A percentile compares a stretch with the other conserved stretches of the same genome.
These are phyloP conservation scores for Bruguiera parviflora DNA, from an alignment of 345 rosid species.

Conservation along the genomic window DNA sequence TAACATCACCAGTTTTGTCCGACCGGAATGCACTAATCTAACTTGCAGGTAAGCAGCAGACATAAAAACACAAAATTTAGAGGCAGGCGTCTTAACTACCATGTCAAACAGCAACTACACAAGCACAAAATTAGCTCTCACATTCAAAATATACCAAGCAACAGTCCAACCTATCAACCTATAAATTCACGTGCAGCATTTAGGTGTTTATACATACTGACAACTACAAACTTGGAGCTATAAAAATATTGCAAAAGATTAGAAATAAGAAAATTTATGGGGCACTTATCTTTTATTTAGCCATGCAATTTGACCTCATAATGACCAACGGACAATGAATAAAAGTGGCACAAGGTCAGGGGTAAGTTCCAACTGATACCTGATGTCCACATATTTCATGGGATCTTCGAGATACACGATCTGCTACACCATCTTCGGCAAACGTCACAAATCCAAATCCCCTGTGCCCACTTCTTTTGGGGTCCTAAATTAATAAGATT, in stretches of 20 bases:
- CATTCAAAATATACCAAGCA: too few species aligned
- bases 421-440: constrained; percentile 93
- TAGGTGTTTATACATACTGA: too few species aligned
- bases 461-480: constrained; percentile 91
- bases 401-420: constrained; percentile 81
- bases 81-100: not conserved
- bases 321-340: not conserved
- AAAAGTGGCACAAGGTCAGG: not conserved
- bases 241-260: too few species aligned
- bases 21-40: too few species aligned
- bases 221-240: too few species aligned
- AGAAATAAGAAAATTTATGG: too few species aligned
- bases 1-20: too few species aligned
- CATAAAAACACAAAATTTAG: not conserved
- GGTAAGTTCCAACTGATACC: constrained; percentile 38
- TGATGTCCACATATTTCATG: constrained; percentile 97
- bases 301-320: too few species aligned
- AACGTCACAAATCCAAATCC: constrained; percentile 97
- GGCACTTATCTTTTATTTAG: too few species aligned
- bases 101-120: not conserved
- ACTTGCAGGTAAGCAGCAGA: too few species aligned
- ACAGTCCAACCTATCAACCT: too few species aligned
- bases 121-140: not conserved
- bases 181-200: too few species aligned
- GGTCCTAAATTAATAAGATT: constrained; percentile 51